Conservation (phyloP, 495 filamentous ascomycete genomes). For the Aspergillus nidulans region DNA sequence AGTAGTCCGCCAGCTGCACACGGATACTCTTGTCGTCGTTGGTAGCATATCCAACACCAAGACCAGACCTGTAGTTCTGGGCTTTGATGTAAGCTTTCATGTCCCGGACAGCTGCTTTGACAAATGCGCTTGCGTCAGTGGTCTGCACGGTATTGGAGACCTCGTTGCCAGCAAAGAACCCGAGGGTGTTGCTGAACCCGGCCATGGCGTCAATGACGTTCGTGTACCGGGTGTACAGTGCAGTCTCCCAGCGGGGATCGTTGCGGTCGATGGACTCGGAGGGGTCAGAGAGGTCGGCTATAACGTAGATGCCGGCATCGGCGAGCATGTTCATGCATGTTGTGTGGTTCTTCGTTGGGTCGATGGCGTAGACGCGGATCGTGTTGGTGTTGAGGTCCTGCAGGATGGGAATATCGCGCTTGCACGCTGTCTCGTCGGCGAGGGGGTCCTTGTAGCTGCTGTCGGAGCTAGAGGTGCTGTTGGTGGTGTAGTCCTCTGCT, state of each 20-base stretch:
- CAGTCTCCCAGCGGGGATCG: slow-evolving; percentile 68
- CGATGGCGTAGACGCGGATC: slow-evolving; percentile 89
- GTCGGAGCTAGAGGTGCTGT: slow-evolving; percentile 32
- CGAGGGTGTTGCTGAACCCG: slow-evolving; percentile 80
- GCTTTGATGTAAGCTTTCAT: slow-evolving; percentile 86
- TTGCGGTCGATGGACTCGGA: slow-evolving; percentile 77
- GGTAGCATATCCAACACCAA: slow-evolving; percentile 93
- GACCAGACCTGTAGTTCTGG: slow-evolving; percentile 60
- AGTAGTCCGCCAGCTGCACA: slow-evolving; percentile 74
- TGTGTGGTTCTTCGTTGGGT: slow-evolving; percentile 73
- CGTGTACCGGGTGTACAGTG: slow-evolving; percentile 75
- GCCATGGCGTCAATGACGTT: slow-evolving; percentile 73
- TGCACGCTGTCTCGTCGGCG: slow-evolving; percentile 61
- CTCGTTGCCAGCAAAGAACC: slow-evolving; percentile 97
- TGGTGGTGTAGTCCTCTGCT: slow-evolving; percentile 43
- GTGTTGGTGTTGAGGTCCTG: slow-evolving; percentile 75
- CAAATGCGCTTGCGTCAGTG: slow-evolving; percentile 81
- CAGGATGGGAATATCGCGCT: slow-evolving; percentile 79
- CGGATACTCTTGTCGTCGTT: slow-evolving; percentile 85
- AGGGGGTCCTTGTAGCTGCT: slow-evolving; percentile 62
- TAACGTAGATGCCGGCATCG: slow-evolving; percentile 88
- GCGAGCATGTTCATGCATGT: slow-evolving; percentile 78
- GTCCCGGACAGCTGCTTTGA: slow-evolving; percentile 95
- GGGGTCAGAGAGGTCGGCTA: slow-evolving; percentile 83
- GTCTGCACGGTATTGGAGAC: slow-evolving; percentile 81